Evolutionary conservation across 1,284 basidiomycete genomes (phyloP), one percentile per base, ranked within the genome.

Genomic region (Leccinum subatratum): DNA sequence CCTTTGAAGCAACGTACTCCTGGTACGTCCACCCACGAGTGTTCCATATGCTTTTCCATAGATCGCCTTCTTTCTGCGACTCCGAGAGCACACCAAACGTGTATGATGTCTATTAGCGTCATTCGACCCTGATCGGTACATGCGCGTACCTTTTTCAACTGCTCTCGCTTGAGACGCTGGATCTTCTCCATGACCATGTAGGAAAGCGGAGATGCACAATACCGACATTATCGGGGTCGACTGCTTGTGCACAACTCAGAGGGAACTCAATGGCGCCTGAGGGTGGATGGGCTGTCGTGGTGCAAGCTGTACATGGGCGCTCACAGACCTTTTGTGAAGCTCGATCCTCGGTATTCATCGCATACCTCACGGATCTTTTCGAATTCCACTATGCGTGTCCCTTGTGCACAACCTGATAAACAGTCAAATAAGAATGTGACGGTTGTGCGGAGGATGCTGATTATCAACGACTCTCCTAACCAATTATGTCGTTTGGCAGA

Each of bases 251-350:
- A 71, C 94, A 96, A 28, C 86, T 84, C 61, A 99, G 79, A 2
- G 96, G 93, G 16, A 99, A 83, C 68, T 94, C 89, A 66, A 98
- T 85, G 14, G 94, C 90, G 64, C 96, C 93, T 90, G 71, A 39
- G 34, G 30, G 67, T 54, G 37, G 60, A 57, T 69, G 42, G 67
- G 57, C 63, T 60, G 62, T 34, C 30, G 58, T 30, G 58, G 28
- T 45, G 9, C 42, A 45, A 9, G 42, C 16, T 42, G 42, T 4
- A 42, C 18, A 18, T 18, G 42, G 18, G 42, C 42, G 42, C 42
- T 42, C 42, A 42, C 42, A 11, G 32, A 34, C 32, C 32, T 81
- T 89, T 88, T 11, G 92, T 89, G 74, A 91, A 97, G 63, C 86
- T 83, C 63, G 96, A 81, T 68, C 90, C 86, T 67, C 91, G 90